Evolutionary conservation across 768 basidiomycete genomes (phyloP), one percentile per base, ranked within the genome.

Genomic region (Rubroboletus pulcherrimus): DNA sequence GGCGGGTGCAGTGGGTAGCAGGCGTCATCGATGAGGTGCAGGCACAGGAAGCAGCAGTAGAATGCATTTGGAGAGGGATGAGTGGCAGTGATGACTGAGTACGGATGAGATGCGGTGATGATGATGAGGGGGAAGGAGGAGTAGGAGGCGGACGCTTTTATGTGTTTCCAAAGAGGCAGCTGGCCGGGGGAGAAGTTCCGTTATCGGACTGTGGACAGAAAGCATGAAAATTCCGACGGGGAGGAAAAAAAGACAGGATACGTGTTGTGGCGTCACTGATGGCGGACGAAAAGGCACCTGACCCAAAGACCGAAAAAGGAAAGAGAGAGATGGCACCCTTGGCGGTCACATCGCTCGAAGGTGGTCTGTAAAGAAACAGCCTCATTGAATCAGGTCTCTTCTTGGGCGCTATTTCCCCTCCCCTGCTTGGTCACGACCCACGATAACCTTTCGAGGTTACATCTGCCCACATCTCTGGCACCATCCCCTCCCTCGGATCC

Each of bases 231-330:
- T 69, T 67, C 67, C 65, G 69, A 69, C 65, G 65, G 63, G 53
- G 64, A 49, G 56, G 46, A 54, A 43, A 56, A 56, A 47, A 41
- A 19, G 59, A 9, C 55, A 57, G 56, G 70, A 70, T 72, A 66
- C 68, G 66, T 72, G 70, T 72, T 72, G 69, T 70, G 69, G 71
- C 69, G 69, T 64, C 68, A 70, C 53, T 72, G 68, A 72, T 70
- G 70, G 68, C 63, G 66, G 65, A 66, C 51, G 56, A 65, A 67
- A 55, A 68, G 65, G 62, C 66, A 67, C 61, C 62, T 69, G 64
- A 69, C 66, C 55, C 53, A 61, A 60, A 46, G 42, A 21, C 60
- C 55, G 0, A 21, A 70, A 60, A 52, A 55, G 63, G 69, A 19
- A 64, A 49, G 42, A 29, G 55, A 9, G 4, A 53, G 56, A 63